Conservation (phyloP, 148 eudicot genomes). For the Hydrangea macrophylla region DNA sequence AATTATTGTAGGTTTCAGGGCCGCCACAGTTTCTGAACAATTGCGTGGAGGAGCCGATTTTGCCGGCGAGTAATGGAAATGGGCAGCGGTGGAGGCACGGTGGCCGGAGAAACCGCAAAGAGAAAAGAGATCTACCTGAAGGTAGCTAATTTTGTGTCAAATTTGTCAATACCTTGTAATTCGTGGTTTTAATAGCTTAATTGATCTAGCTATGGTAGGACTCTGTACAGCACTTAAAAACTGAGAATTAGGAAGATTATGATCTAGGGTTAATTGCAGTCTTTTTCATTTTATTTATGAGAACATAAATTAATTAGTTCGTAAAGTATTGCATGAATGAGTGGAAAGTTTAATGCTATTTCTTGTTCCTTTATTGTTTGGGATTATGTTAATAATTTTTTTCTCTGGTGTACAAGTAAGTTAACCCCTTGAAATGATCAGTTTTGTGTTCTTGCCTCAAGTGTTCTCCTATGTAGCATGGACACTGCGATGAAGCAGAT, state of each 20-base stretch:
- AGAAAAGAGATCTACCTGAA: slow-evolving; percentile 71
- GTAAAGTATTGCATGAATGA: background rate
- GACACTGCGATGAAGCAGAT: no score
- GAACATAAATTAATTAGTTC: background rate
- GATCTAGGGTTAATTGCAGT: no score
- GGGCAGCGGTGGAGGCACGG: slow-evolving; percentile 49
- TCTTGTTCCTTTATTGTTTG: background rate
- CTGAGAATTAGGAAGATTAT: no score
- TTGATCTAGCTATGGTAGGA: background rate
- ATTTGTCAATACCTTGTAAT: background rate
- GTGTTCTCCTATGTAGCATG: no score
- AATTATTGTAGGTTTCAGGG: slow-evolving; percentile 64
- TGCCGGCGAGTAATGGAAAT: slow-evolving; percentile 21
- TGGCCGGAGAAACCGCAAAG: slow-evolving; percentile 45
- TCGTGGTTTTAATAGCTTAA: background rate
- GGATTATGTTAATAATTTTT: background rate
- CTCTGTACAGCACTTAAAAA: background rate
- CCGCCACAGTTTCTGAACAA: slow-evolving; percentile 85
- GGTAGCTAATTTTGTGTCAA: slow-evolving; percentile 33
- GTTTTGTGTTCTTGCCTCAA: no score
- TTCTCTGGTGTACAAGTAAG: background rate
- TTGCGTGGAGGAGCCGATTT: slow-evolving; percentile 42
- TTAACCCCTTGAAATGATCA: no score
- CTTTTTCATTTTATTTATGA: no score
- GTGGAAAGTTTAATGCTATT: background rate